Base-by-base conservation (phyloP, 75 land plant species). In the Cunninghamia lanceolata region DNA sequence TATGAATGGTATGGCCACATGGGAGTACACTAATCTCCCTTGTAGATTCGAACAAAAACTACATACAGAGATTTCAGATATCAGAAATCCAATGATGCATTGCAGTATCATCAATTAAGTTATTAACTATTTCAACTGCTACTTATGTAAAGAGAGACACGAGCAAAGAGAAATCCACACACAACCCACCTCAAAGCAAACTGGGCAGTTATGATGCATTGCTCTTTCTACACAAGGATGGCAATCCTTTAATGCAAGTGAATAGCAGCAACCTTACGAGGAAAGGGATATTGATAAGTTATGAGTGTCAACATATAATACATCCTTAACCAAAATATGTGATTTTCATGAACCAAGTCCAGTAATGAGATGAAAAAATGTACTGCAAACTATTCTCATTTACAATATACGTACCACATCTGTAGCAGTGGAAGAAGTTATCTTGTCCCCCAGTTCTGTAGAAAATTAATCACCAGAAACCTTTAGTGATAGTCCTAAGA, bases 191-290 rank as follows among this genome's bases (percentile, higher is more conserved):
- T 97, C 99, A 91, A 95, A 96, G 83, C 99, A 97, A 68, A 97
- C 92, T 32, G 99, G 98, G 77, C 99, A 97, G 85, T 97, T 93
- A 78, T 97, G 99, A 88, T 96, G 98, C 99, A 97, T 97, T 63
- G 99, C 96, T 74, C 96, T 88, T 88, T 97, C 99, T 5, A 97
- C 95, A 85, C 99, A 97, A 1, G 94, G 89, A 86, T 97, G 99
- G 25, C 92, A 89, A 63, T 91, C 86, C 80, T 92, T 91, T 63
- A 94, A 78, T 19, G 87, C 36, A 54, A 56, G 63, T 3, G 98
- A 91, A 83, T 95, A 95, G 85, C 99, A 97, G 85, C 98, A 97
- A 66, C 97, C 97, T 95, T 54, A 28, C 88, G 17, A 54, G 17
- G 25, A 43, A 79, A 32, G 17, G 2, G 11, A 17, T 4, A 19